Base-by-base conservation (phyloP, 306 rosid species). In the Vigna hirtella region DNA sequence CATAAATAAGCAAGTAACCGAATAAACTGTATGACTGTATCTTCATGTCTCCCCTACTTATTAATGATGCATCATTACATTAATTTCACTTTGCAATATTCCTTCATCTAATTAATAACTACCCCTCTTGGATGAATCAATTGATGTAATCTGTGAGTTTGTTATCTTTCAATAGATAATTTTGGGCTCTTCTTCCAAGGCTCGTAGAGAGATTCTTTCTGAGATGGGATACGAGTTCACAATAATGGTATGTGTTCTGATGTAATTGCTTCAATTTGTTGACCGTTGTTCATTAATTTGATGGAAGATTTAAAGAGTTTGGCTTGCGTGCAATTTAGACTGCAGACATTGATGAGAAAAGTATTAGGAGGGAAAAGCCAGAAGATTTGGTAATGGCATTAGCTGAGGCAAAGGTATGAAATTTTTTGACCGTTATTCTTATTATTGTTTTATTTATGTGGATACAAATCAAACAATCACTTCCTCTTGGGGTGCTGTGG, bases 311-410 rank as follows among this genome's bases (percentile, higher is more conserved):
- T 42, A 58, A 55, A 63, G 47, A 32, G 66, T 28, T 75, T 84
- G 53, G 51, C 28, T 58, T 84, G 78, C 6, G 66, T 76, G 13
- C 30, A 38, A 26, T 83, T 71, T 85, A 91, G 97, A 86, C 88
- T 70, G 98, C 98, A 80, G 97, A 92, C 42, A 92, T 92, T 74
- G 98, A 95, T 79, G 97, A 95, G 87, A 89, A 85, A 86, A 56
- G 86, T 74, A 82, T 91, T 70, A 82, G 98, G 85, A 89, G 76
- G 86, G 90, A 91, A 67, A 89, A 84, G 77, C 93, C 97, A 8
- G 91, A 92, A 84, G 96, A 93, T 47, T 79, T 93, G 93, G 94
- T 93, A 3, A 67, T 91, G 83, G 87, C 88, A 76, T 62, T 95
- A 77, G 98, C 98, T 55, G 96, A 91, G 84, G 98, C 97, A 20